Conservation (phyloP, 208 protist genomes). For the Kentomonas sorsogonicus region DNA sequence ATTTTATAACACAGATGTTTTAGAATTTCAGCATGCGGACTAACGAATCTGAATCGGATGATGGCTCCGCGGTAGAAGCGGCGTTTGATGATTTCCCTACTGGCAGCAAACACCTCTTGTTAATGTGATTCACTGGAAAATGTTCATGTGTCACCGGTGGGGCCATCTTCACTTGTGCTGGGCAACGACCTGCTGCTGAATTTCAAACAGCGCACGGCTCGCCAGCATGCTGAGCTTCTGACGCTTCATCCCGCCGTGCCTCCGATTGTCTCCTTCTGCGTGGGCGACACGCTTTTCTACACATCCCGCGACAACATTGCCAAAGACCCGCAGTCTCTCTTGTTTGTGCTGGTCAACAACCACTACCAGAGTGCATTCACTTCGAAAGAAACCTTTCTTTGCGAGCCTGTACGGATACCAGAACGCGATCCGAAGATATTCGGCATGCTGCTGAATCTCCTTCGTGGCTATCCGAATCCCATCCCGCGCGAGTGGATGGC, state of each 20-base stretch:
- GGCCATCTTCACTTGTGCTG: too few relatives aligned
- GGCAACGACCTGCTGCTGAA: too few relatives aligned
- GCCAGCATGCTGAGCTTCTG: not conserved
- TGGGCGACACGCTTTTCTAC: conserved; percentile 36
- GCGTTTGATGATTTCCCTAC: too few relatives aligned
- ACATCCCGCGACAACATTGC: conserved; percentile 28
- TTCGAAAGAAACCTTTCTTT: too few relatives aligned
- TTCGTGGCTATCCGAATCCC: conserved; percentile 2
- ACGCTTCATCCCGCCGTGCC: conserved; percentile 34
- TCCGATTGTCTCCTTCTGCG: conserved; percentile 36
- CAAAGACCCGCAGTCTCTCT: conserved; percentile 59
- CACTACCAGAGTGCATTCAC: too few relatives aligned
- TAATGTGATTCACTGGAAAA: too few relatives aligned
- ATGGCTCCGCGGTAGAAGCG: too few relatives aligned
- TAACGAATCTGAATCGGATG: too few relatives aligned
- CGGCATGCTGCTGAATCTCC: conserved; percentile 2
- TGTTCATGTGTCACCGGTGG: too few relatives aligned
- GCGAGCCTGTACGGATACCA: conserved; percentile 1
- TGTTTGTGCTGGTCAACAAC: conserved; percentile 36
- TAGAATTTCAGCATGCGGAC: too few relatives aligned
- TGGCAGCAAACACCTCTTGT: too few relatives aligned
- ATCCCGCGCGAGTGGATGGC: conserved; percentile 4
- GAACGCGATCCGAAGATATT: not conserved
- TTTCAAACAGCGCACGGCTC: not conserved
- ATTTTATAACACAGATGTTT: too few relatives aligned